Evolutionary conservation across 2,329 filamentous ascomycete species (phyloP).

Genomic region (Beauveria brongniartii): DNA sequence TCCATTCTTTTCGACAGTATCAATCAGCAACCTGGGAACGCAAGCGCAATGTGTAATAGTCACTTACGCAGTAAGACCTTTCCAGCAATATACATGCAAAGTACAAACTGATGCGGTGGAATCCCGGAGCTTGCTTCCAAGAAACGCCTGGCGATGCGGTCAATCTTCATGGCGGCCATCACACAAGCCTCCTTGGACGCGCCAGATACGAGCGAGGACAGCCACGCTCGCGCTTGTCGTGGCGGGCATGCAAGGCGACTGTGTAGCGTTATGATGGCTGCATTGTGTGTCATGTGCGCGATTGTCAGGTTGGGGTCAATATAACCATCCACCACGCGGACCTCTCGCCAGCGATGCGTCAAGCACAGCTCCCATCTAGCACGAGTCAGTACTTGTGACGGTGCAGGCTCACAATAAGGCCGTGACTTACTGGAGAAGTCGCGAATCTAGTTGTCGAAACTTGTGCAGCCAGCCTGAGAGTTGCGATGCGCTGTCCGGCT

Average conservation of each 20-base stretch:
- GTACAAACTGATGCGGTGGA: constrained; percentile 28
- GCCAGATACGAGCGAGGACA: constrained; percentile 24
- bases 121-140: constrained; percentile 24
- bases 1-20: not conserved
- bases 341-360: constrained; percentile 32
- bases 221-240: constrained; percentile 19
- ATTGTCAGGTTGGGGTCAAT: constrained; percentile 38
- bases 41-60: not conserved
- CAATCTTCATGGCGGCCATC: constrained; percentile 28
- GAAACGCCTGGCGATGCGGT: constrained; percentile 29
- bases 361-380: constrained; percentile 37
- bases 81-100: constrained; percentile 31
- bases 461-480: constrained; percentile 33
- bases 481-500: constrained; percentile 27
- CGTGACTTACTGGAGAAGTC: constrained; percentile 29
- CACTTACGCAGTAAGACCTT: constrained; percentile 18
- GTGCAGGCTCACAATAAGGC: not conserved
- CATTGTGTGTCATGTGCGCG: constrained; percentile 35
- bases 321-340: constrained; percentile 31
- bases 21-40: not conserved
- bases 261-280: constrained; percentile 33
- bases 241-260: constrained; percentile 32
- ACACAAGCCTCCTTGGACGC: constrained; percentile 34
- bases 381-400: not conserved
- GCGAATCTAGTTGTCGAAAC: constrained; percentile 37